Evolutionary conservation across 2,329 filamentous ascomycete species (phyloP).

Genomic region (Rhynchosporium secalis): DNA sequence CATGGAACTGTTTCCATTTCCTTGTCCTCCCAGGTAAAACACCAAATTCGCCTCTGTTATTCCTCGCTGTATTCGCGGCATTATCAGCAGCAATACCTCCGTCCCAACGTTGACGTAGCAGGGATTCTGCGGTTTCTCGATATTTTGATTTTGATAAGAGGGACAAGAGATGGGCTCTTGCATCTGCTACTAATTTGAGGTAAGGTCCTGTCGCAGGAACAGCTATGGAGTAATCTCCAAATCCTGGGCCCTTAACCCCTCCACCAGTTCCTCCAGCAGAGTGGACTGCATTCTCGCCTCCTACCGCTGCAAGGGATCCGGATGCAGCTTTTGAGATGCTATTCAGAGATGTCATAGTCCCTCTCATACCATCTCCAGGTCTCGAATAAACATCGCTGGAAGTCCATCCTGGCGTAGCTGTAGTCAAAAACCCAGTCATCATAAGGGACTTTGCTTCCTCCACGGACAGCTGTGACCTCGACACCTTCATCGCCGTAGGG

Average conservation of each 20-base stretch:
- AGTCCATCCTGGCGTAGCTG: slow-evolving; percentile 42
- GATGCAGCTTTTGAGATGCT: slow-evolving; percentile 65
- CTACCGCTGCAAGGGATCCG: slow-evolving; percentile 68
- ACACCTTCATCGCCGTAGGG: slow-evolving; percentile 48
- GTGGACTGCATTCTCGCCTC: slow-evolving; percentile 65
- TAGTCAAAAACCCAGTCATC: slow-evolving; percentile 66
- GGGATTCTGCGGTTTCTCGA: slow-evolving; percentile 61
- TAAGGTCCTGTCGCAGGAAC: slow-evolving; percentile 67
- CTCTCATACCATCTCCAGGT: slow-evolving; percentile 43
- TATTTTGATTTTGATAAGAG: slow-evolving; percentile 60
- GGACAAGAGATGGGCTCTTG: slow-evolving; percentile 60
- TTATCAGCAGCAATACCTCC: slow-evolving; percentile 57
- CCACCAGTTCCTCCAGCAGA: slow-evolving; percentile 56
- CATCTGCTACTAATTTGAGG: slow-evolving; percentile 63
- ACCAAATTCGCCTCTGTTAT: slow-evolving; percentile 57
- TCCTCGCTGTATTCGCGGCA: slow-evolving; percentile 49
- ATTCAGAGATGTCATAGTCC: slow-evolving; percentile 60
- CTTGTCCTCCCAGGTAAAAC: slow-evolving; percentile 61
- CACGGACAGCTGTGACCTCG: slow-evolving; percentile 44
- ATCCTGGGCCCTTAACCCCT: slow-evolving; percentile 32
- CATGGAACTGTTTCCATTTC: slow-evolving; percentile 71
- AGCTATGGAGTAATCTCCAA: slow-evolving; percentile 53
- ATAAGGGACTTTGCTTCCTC: slow-evolving; percentile 59
- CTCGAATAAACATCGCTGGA: slow-evolving; percentile 45
- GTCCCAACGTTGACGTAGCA: slow-evolving; percentile 69